These are phyloP conservation scores for Fusarium xylarioides DNA, from an alignment of 2,329 filamentous ascomycete genomes.

Conservation along the genomic window DNA sequence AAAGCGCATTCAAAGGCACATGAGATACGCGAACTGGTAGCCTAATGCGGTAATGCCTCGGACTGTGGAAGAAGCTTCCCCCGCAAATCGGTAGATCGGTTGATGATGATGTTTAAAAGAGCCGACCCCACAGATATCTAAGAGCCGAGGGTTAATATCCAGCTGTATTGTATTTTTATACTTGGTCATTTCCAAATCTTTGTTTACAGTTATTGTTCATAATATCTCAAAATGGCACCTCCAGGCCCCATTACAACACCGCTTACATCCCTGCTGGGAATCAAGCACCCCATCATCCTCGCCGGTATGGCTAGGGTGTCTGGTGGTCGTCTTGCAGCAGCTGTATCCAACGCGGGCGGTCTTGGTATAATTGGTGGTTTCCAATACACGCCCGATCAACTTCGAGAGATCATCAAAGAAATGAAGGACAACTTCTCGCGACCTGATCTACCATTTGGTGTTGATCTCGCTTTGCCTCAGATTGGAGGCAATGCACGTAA, in stretches of 20 bases:
- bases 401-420: constrained; percentile 83
- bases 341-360: constrained; percentile 88
- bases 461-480: constrained; percentile 91
- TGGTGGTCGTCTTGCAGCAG: constrained; percentile 79
- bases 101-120: constrained; percentile 19
- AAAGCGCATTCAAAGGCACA: constrained; percentile 2
- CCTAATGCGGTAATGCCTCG: constrained; percentile 49
- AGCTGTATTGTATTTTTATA: background rate
- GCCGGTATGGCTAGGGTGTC: constrained; percentile 94
- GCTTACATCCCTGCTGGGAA: constrained; percentile 79
- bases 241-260: constrained; percentile 74
- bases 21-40: constrained; percentile 38
- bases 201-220: background rate
- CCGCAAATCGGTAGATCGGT: constrained; percentile 42
- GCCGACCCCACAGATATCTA: background rate
- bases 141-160: background rate
- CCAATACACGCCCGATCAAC: constrained; percentile 77
- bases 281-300: constrained; percentile 88
- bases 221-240: constrained; percentile 49
- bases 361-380: constrained; percentile 79
- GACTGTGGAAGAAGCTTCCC: constrained; percentile 38
- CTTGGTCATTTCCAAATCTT: background rate
- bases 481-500: constrained; percentile 83
- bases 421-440: constrained; percentile 77
- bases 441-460: constrained; percentile 82